Percentiles rank a stretch among this genome's conserved stretches.
Evolutionary conservation across 2,329 filamentous ascomycete species (phyloP).

Genomic region (Coniella lustricola): DNA sequence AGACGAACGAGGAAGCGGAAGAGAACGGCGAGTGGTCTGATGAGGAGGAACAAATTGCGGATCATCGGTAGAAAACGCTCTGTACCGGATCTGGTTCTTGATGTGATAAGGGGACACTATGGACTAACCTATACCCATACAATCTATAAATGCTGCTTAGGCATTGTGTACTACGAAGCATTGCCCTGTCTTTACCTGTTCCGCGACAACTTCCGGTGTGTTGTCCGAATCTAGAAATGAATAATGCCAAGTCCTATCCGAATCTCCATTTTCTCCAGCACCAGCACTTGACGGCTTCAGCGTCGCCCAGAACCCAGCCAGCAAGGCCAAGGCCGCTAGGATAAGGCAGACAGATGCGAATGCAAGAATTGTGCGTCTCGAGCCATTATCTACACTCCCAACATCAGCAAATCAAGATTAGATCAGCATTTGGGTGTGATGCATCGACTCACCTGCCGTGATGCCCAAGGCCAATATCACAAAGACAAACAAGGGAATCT

Average conservation of each 20-base stretch:
- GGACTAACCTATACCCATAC: constrained; percentile 3
- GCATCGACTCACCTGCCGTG: constrained; percentile 12
- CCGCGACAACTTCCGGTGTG: neutral
- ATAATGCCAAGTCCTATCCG: neutral
- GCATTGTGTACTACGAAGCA: neutral
- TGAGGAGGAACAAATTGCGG: constrained; percentile 34
- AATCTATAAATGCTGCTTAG: neutral
- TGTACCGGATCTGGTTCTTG: neutral
- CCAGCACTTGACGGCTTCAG: neutral
- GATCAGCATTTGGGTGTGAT: too few relatives aligned
- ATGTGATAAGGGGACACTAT: neutral
- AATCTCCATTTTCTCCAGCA: neutral
- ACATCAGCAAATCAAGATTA: neutral
- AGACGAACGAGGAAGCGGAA: constrained; percentile 42
- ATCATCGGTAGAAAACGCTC: constrained; percentile 3
- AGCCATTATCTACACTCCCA: constrained; percentile 3
- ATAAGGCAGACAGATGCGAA: constrained; percentile 10
- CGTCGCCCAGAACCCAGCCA: constrained; percentile 6
- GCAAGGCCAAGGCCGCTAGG: constrained; percentile 2
- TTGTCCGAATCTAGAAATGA: neutral
- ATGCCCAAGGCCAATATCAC: constrained; percentile 16
- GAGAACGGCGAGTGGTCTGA: constrained; percentile 47
- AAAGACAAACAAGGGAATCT: constrained; percentile 18
- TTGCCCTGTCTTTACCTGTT: neutral
- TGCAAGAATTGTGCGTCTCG: constrained; percentile 9